Percentiles rank a stretch among this genome's conserved stretches.
Evolutionary conservation across 768 basidiomycete species (phyloP).

Genomic region (Omphalotus guepiniiformis): DNA sequence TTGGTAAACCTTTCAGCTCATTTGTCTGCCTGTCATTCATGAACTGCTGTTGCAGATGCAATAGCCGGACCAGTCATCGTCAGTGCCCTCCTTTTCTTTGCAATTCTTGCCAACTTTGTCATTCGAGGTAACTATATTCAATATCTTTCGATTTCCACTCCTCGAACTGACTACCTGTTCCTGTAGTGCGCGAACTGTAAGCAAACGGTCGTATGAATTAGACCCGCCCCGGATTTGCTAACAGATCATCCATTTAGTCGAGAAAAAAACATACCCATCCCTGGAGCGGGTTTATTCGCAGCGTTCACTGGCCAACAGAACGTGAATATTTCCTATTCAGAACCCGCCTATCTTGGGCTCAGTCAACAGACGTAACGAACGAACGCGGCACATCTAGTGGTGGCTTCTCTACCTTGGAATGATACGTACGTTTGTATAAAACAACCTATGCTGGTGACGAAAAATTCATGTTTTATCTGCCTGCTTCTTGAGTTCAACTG

Average conservation of each 20-base stretch:
- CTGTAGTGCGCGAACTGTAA: slow-evolving; percentile 58
- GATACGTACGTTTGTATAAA: too few relatives aligned
- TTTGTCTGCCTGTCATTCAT: not conserved
- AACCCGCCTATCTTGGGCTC: too few relatives aligned
- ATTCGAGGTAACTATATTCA: slow-evolving; percentile 49
- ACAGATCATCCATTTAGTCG: slow-evolving; percentile 15
- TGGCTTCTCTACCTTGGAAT: too few relatives aligned
- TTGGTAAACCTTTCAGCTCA: slow-evolving; percentile 52
- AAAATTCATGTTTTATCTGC: too few relatives aligned
- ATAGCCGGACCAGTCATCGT: slow-evolving; percentile 81
- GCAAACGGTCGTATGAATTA: slow-evolving; percentile 16
- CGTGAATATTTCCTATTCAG: too few relatives aligned
- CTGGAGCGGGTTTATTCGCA: slow-evolving; percentile 21
- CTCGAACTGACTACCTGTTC: not conserved
- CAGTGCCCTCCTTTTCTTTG: slow-evolving; percentile 78
- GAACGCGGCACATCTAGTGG: too few relatives aligned
- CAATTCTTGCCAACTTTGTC: slow-evolving; percentile 84
- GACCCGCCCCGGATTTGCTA: not conserved
- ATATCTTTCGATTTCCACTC: slow-evolving; percentile 7
- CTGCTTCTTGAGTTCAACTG: too few relatives aligned
- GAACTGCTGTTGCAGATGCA: slow-evolving; percentile 48
- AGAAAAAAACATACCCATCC: slow-evolving; percentile 31
- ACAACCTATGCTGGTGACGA: too few relatives aligned
- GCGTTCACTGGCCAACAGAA: too few relatives aligned
- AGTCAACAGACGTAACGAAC: too few relatives aligned